Evolutionary conservation across 2,329 filamentous ascomycete genomes (phyloP), one percentile per base, ranked within the genome.

Genomic region (Leptoxyphium fumago): DNA sequence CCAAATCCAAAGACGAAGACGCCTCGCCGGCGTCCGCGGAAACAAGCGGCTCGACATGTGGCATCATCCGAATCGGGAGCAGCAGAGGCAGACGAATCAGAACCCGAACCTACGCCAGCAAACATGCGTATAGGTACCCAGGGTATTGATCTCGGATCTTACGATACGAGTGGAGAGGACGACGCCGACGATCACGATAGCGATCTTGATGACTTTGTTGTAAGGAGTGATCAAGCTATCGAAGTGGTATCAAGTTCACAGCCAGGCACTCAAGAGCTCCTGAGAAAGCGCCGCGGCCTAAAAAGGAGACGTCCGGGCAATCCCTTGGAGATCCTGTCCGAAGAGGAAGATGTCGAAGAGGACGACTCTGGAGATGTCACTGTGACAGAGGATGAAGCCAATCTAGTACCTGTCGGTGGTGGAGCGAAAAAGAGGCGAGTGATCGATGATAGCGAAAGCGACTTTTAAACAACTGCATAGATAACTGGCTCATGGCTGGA

Each of bases 191-290:
- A 62, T 34, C 45, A 60, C 4, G 66, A 69, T 46, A 70, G 66
- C 5, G 68, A 71, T 39, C 60, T 70, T 4, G 56, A 58, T 9
- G 64, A 62, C 43, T 71, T 71, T 50, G 62, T 71, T 39, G 67
- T 62, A 0, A 63, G 61, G 28, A 64, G 64, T n/a, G 65, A 65
- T 26, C 63, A 65, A 28, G 57, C 63, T 5, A 50, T 62, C 18
- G 57, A 57, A 39, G 49, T 55, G 34, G 48, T 47, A 10, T 55
- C 53, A 28, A 58, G 54, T n/a, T 59, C 55, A 11, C 45, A 56
- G 45, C 50, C 50, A 10, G 43, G 38, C 7, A 48, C 47, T 2
- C 48, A 45, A 18, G 32, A 47, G 38, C 13, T 28, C 18, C 5
- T 17, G 18, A 4, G 32, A 36, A 36, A 15, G 32, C 11, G 15